Base-by-base conservation (phyloP, 1,139 yeast species). In the Casaregolazyma suthepensis region DNA sequence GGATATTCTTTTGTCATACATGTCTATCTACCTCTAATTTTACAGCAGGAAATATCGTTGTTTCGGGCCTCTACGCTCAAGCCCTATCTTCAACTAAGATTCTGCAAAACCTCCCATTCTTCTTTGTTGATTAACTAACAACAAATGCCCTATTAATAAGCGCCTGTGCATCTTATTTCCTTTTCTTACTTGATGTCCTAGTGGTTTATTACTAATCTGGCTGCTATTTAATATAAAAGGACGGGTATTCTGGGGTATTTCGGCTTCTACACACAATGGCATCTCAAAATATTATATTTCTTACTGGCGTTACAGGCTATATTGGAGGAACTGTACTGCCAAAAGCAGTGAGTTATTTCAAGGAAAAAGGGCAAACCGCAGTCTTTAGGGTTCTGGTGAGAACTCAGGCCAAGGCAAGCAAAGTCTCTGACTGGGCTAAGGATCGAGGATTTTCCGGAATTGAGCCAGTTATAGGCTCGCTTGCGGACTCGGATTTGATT, bases 231-330 rank as follows among this genome's bases (percentile, higher is more conserved):
- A 26, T 26, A 26, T 26, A 26, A 26, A 26, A 26, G 31, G 31
- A 26, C n/a, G 31, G 31, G 31, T 5, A 26, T 26, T 7, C 31
- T 26, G 31, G 31, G 31, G 31, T 26, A 26, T 26, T 26, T 26
- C 31, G 6, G 31, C 10, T 5, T 9, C 10, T 12, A 26, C 6
- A 26, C 31, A 26, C 31, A 35, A 35, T 35, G 17, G 17, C 13
- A 35, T 44, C 18, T 35, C 35, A 15, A 5, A 15, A 37, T 15
- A 52, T 43, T 9, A 50, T 60, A 1, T 60, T 61, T 45, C 40
- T 58, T 40, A 58, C 72, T 3, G 76, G 76, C 15, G 74, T 69
- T 19, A 71, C 75, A 5, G 74, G 76, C 2, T 71, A 66, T 56
- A 66, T 69, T 46, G 76, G 73, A 4, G 73, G 74, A 26, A 68